Base-by-base conservation (phyloP, 202 grass and related monocot species). In the Brachypodium distachyon region DNA sequence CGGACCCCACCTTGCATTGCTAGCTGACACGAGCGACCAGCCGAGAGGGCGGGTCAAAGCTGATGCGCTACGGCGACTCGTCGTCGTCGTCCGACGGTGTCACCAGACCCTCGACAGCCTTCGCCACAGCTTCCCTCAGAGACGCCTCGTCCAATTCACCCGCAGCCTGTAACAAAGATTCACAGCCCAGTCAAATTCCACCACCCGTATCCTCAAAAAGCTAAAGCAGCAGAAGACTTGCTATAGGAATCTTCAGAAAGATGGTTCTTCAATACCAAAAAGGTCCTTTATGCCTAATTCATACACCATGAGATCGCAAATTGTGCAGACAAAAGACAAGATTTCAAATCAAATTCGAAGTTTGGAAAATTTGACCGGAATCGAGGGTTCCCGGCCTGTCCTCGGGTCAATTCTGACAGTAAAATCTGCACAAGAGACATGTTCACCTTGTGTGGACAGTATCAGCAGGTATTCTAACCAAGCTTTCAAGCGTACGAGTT, bases 121-220 rank as follows among this genome's bases (percentile, higher is more conserved):
- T 90, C 39, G 5, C 13, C 37, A 92, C 89, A 11, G 77, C 77
- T 82, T 92, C 95, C 80, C 71, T 83, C 36, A 98, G 39, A 25
- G 60, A 80, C 50, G 44, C 68, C 73, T 85, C 87, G 19, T 94
- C 78, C n/a, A 77, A 54, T 32, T 68, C 82, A 3, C 65, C 44
- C 0, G 17, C 64, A 7, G 11, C 64, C 94, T 93, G 12, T 46
- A 82, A n/a, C n/a, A n/a, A n/a, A 49, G n/a, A 40, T 74, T 37
- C 22, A 28, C 27, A 10, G 23, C 27, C 27, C 60, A 53, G 64
- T 68, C 64, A 68, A n/a, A 68, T 68, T n/a, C 23, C 64, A 47
- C 25, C 14, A n/a, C n/a, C n/a, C n/a, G n/a, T n/a, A 36, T 41
- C 14, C 5, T 19, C 47, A 14, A 18, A 49, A 49, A 49, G 47